Conservation (phyloP, 2,329 filamentous ascomycete genomes). For the Colletotrichum filicis region DNA sequence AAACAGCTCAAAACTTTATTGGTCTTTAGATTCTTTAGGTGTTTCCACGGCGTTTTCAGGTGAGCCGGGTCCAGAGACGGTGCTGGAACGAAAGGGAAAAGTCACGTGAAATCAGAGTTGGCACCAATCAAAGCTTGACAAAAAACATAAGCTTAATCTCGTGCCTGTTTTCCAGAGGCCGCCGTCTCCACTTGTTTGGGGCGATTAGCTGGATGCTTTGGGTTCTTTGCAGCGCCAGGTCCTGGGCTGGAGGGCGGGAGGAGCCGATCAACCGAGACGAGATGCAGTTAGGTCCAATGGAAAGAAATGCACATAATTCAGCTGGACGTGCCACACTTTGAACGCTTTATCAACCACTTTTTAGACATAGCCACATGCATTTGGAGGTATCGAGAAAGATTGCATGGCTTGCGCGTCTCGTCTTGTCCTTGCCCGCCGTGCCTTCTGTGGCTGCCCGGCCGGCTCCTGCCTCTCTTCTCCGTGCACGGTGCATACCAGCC, state of each 20-base stretch:
- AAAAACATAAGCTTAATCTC: conserved; percentile 29
- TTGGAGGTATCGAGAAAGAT: background rate
- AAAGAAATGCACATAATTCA: background rate
- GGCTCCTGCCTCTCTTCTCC: background rate
- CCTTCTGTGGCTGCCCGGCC: background rate
- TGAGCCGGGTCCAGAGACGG: background rate
- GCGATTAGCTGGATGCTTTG: background rate
- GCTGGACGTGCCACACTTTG: background rate
- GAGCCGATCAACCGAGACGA: conserved; percentile 11
- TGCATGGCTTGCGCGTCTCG: background rate
- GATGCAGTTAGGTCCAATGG: background rate
- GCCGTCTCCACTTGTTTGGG: background rate
- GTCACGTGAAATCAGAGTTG: background rate
- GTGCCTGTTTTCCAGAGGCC: conserved; percentile 15
- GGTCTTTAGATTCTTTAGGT: background rate
- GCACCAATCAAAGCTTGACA: background rate
- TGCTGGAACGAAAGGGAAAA: too few relatives aligned
- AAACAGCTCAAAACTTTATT: background rate
- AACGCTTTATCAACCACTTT: background rate
- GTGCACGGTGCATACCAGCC: background rate
- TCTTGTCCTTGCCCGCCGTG: background rate
- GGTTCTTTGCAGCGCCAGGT: background rate
- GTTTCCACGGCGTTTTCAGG: background rate
- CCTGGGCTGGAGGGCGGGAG: background rate
- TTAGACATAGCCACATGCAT: background rate